Evolutionary conservation across 805 yeast species (phyloP), one percentile per base, ranked within the genome.

Genomic region (Lipomyces lipofer): DNA sequence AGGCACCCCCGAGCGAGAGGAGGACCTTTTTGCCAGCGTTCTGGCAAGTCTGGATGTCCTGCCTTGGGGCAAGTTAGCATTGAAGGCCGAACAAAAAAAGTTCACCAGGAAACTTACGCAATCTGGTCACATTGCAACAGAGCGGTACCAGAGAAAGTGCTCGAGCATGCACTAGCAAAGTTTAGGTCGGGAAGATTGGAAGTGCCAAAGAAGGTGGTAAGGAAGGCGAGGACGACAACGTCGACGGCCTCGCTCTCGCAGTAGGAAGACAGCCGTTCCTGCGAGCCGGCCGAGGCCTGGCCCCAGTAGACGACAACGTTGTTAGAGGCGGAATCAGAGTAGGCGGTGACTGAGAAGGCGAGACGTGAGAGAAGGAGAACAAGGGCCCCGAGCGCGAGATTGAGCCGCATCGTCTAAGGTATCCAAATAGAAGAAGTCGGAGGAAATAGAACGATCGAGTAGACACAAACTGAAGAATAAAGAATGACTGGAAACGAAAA

Each of bases 281-380:
- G 82, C 9, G 75, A 66, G 5, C 86, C 86, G 17, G 79, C 82
- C 8, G 90, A 81, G 60, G 80, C 78, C 70, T 88, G 95, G 45
- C 96, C 96, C 95, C 95, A 88, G 71, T 88, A 88, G 8, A 86
- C 76, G 25, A 84, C 95, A 39, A 86, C 81, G 62, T 86, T 84
- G 47, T 75, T 66, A 42, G 78, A 75, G 32, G 81, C 69, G 15
- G 54, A 47, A 17, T 68, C 52, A 8, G 75, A 64, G 59, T 69
- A 72, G 75, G 50, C 56, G n/a, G n/a, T n/a, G n/a, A n/a, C n/a
- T n/a, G n/a, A n/a, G n/a, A n/a, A n/a, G n/a, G n/a, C n/a, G n/a
- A n/a, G n/a, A n/a, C n/a, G n/a, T n/a, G n/a, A n/a, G n/a, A n/a
- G n/a, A n/a, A n/a, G n/a, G n/a, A n/a, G n/a, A n/a, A n/a, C n/a